phyloP scores from a whole-genome alignment of 768 basidiomycete genomes.

The Calocybe cyanea region DNA sequence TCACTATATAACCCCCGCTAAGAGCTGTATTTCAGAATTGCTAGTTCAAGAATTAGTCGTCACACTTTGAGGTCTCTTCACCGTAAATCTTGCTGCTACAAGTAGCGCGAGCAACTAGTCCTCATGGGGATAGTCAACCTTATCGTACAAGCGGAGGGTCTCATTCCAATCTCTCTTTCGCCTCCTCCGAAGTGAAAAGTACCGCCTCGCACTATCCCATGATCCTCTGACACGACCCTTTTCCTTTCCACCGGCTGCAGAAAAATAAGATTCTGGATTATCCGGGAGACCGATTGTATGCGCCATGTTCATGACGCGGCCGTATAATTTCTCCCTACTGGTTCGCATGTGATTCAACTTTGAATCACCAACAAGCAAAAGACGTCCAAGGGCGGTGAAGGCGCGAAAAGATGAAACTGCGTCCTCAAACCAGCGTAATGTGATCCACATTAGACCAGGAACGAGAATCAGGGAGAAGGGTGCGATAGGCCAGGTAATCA shows the following conservation, averaged over 20 bases:
- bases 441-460: constrained; percentile 85
- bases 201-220: constrained; percentile 71
- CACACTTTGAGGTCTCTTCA: too few relatives aligned
- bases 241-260: constrained; percentile 53
- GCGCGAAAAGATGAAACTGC: constrained; percentile 78
- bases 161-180: constrained; percentile 91
- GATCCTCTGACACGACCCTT: constrained; percentile 65
- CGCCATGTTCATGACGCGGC: constrained; percentile 66
- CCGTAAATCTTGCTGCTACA: constrained; percentile 9
- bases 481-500: constrained; percentile 62
- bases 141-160: constrained; percentile 74
- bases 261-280: constrained; percentile 67
- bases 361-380: constrained; percentile 58
- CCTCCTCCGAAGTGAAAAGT: constrained; percentile 75
- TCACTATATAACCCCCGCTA: too few relatives aligned
- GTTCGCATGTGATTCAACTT: constrained; percentile 52
- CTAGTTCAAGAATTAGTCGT: too few relatives aligned
- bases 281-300: constrained; percentile 56
- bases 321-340: constrained; percentile 53
- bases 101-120: constrained; percentile 7
- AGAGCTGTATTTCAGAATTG: too few relatives aligned
- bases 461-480: constrained; percentile 54
- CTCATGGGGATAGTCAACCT: constrained; percentile 75
- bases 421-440: constrained; percentile 86
- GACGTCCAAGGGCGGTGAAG: constrained; percentile 52